Conservation (phyloP, 225 moss, liverwort and hornwort genomes). For the Polytrichum commune region DNA sequence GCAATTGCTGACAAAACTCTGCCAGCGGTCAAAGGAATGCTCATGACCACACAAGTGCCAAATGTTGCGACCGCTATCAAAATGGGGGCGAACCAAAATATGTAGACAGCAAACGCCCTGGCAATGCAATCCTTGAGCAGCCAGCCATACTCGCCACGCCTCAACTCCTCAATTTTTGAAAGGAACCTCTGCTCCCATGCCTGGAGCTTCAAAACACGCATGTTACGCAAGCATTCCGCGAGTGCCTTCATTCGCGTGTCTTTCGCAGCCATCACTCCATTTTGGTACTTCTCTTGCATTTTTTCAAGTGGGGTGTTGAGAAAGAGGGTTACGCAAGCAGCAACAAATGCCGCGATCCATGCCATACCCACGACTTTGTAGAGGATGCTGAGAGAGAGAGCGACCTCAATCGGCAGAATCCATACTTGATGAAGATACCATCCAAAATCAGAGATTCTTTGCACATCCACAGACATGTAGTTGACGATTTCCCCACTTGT, state of each 20-base stretch:
- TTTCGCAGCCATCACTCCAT: slow-evolving; percentile 57
- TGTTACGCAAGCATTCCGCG: slow-evolving; percentile 63
- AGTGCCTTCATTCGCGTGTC: slow-evolving; percentile 67
- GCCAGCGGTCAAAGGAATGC: slow-evolving; percentile 74
- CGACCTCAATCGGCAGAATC: slow-evolving; percentile 55
- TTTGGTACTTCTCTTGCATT: slow-evolving; percentile 53
- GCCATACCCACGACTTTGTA: slow-evolving; percentile 65
- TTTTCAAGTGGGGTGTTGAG: slow-evolving; percentile 55
- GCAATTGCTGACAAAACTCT: slow-evolving; percentile 78
- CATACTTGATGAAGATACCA: slow-evolving; percentile 57
- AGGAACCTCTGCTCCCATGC: slow-evolving; percentile 83
- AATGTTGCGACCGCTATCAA: slow-evolving; percentile 78
- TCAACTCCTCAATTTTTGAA: slow-evolving; percentile 55
- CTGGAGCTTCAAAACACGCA: slow-evolving; percentile 89
- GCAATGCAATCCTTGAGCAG: slow-evolving; percentile 54
- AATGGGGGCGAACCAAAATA: slow-evolving; percentile 77
- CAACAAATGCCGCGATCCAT: slow-evolving; percentile 45
- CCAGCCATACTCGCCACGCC: slow-evolving; percentile 66
- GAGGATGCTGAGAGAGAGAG: slow-evolving; percentile 36
- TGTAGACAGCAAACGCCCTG: slow-evolving; percentile 42
- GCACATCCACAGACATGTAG: slow-evolving; percentile 67
- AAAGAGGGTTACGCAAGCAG: slow-evolving; percentile 37
- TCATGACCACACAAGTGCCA: slow-evolving; percentile 73
- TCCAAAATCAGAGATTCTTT: slow-evolving; percentile 41
- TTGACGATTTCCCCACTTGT: slow-evolving; percentile 68